Evolutionary conservation across 768 basidiomycete genomes (phyloP).

Genomic region (Leccinum uliginosum): DNA sequence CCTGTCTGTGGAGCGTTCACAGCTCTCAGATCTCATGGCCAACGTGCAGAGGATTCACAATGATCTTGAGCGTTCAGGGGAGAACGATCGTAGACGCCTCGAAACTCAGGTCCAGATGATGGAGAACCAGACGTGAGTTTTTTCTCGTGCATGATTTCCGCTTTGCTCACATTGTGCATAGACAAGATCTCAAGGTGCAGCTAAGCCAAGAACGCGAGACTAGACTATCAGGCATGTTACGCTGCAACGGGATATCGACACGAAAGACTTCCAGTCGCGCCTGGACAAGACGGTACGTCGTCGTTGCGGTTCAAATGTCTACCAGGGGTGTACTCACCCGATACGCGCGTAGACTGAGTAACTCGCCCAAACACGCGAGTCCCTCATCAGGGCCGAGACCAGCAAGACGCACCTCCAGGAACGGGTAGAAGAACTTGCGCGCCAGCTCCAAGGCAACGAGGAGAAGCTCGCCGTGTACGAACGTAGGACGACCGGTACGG

Average conservation of each 20-base stretch:
- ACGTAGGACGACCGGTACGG: conserved; percentile 42
- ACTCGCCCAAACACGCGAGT: conserved; percentile 63
- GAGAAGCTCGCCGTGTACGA: conserved; percentile 89
- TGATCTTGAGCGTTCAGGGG: conserved; percentile 78
- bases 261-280: conserved; percentile 66
- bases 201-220: conserved; percentile 72
- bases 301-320: not conserved
- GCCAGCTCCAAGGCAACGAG: conserved; percentile 67
- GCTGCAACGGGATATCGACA: conserved; percentile 77
- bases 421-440: conserved; percentile 40
- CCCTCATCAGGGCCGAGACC: conserved; percentile 67
- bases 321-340: conserved; percentile 16
- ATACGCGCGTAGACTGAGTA: conserved; percentile 48
- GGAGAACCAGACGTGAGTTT: conserved; percentile 68
- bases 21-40: conserved; percentile 80
- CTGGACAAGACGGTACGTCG: conserved; percentile 65
- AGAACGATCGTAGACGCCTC: conserved; percentile 76
- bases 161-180: conserved; percentile 25
- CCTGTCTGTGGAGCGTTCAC: conserved; percentile 75
- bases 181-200: conserved; percentile 70
- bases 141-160: not conserved
- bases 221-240: conserved; percentile 61
- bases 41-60: conserved; percentile 90
- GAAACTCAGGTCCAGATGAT: conserved; percentile 77
- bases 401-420: conserved; percentile 77